A percentile compares a stretch with the other conserved stretches of the same genome.
phyloP scores from a whole-genome alignment of 345 rosid species.

The Kandelia obovata region DNA sequence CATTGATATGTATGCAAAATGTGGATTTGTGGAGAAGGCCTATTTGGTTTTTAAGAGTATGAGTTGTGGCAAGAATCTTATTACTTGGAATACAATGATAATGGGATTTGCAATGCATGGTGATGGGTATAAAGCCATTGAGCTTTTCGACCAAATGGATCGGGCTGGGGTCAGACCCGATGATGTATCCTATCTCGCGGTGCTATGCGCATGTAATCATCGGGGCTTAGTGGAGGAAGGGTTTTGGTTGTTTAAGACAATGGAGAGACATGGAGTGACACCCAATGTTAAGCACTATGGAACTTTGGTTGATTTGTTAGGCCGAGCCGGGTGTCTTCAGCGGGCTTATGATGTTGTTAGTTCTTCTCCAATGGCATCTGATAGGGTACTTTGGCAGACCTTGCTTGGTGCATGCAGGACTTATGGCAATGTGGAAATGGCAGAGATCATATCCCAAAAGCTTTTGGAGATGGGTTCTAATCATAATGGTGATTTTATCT shows the following conservation, averaged over 20 bases:
- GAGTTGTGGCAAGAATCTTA: slow-evolving; percentile 42
- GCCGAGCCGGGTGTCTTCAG: slow-evolving; percentile 69
- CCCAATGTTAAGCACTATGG: slow-evolving; percentile 82
- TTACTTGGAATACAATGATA: slow-evolving; percentile 91
- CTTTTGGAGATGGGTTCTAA: slow-evolving; percentile 71
- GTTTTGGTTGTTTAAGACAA: slow-evolving; percentile 46
- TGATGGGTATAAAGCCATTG: slow-evolving; percentile 54
- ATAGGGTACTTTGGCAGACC: slow-evolving; percentile 78
- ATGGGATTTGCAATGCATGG: slow-evolving; percentile 86
- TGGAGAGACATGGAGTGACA: slow-evolving; percentile 42
- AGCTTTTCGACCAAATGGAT: slow-evolving; percentile 54
- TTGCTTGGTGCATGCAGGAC: slow-evolving; percentile 77
- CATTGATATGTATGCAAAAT: slow-evolving; percentile 81
- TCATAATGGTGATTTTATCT: slow-evolving; percentile 69
- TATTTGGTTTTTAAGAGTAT: slow-evolving; percentile 49
- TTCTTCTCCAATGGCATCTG: slow-evolving; percentile 61
- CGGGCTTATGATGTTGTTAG: slow-evolving; percentile 62
- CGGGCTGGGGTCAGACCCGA: slow-evolving; percentile 46
- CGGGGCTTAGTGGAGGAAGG: slow-evolving; percentile 81
- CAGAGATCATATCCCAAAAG: slow-evolving; percentile 59
- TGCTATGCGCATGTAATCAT: slow-evolving; percentile 73
- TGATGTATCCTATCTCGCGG: slow-evolving; percentile 63
- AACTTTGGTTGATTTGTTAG: slow-evolving; percentile 70
- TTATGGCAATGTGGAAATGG: slow-evolving; percentile 64
- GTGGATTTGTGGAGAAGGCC: slow-evolving; percentile 73